Evolutionary conservation across 352 stramenopile genomes (phyloP), one percentile per base, ranked within the genome.

Genomic region (Peronospora belbahrii): DNA sequence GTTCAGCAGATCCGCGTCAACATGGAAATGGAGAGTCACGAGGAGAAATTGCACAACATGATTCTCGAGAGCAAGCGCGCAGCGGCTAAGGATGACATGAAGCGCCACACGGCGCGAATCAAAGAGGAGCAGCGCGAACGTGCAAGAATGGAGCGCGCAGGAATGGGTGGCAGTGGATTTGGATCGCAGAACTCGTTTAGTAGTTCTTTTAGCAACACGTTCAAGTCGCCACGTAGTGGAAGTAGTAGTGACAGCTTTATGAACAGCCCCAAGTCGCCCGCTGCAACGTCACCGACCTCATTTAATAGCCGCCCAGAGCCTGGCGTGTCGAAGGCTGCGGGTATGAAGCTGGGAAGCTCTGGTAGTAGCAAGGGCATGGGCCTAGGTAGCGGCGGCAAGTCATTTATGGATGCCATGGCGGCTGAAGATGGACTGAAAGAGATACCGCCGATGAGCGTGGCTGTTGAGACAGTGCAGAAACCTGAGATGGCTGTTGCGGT

Each of bases 1-100:
- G 60, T 97, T 39, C 77, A 82, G 61, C 79, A 93, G 54, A 97
- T 99, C 51, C 82, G 94, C 48, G 92, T 95, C 14, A 98, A 98
- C 74, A 87, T 99, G 71, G 85, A 98, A 52, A 99, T 99, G 97
- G 95, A 99, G 62, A 97, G 81, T 48, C 96, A 99, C 69, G 96
- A 99, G 70, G 97, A 99, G 75, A 97, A 98, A 65, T 86, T 99
- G 47, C 81, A 97, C 63, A 92, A 97, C 39, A 98, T 98, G 83
- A 97, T 99, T 52, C 83, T 98, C 52, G 84, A 98, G 68, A 95
- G 83, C 66, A 98, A 98, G 74, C 87, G 81, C 34, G 83, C 84
- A 1, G 80, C 84, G 2, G 85, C 85, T 18, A 92, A 89, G 65
- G 81, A 90, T 52, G 81, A 94, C 62, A 91, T 90, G 70, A 91